Evolutionary conservation across 306 rosid species (phyloP).

Genomic region (Calophaca sinica): DNA sequence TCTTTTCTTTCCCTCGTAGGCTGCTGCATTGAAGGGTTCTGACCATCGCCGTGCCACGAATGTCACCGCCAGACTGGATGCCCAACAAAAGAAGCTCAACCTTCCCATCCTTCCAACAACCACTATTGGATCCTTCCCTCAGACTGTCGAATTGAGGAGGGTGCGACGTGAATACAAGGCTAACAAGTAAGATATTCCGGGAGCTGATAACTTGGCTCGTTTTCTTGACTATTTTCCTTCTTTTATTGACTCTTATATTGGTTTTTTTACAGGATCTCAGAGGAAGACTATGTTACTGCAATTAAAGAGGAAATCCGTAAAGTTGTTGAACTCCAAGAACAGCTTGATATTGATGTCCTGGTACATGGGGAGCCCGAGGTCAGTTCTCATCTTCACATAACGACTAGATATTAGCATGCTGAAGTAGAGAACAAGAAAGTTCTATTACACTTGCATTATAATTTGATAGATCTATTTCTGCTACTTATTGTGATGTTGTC

Average conservation of each 20-base stretch:
- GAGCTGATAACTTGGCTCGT: constrained; percentile 28
- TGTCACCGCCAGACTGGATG: constrained; percentile 80
- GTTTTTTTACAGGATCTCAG: constrained; percentile 66
- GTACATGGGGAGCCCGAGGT: constrained; percentile 98
- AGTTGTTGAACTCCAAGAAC: constrained; percentile 83
- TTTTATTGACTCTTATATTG: constrained; percentile 31
- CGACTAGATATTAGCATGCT: not conserved
- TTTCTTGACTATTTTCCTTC: constrained; percentile 23
- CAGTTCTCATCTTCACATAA: constrained; percentile 43
- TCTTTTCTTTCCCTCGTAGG: constrained; percentile 54
- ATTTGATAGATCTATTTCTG: constrained; percentile 1
- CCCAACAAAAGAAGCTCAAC: constrained; percentile 91
- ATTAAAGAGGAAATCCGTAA: constrained; percentile 78
- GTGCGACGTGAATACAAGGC: constrained; percentile 94
- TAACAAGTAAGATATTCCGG: constrained; percentile 62
- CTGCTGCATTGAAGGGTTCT: constrained; percentile 88
- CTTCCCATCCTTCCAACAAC: constrained; percentile 91
- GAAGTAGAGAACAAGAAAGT: constrained; percentile 2
- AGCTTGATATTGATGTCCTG: constrained; percentile 86
- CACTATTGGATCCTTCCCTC: constrained; percentile 94
- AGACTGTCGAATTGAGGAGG: constrained; percentile 83
- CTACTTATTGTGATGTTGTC: not conserved
- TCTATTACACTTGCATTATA: not conserved
- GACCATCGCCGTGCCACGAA: constrained; percentile 87
- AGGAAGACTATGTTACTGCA: constrained; percentile 74